These are phyloP conservation scores for Canariomyces notabilis DNA, from an alignment of 2,329 filamentous ascomycete species.

Conservation along the genomic window DNA sequence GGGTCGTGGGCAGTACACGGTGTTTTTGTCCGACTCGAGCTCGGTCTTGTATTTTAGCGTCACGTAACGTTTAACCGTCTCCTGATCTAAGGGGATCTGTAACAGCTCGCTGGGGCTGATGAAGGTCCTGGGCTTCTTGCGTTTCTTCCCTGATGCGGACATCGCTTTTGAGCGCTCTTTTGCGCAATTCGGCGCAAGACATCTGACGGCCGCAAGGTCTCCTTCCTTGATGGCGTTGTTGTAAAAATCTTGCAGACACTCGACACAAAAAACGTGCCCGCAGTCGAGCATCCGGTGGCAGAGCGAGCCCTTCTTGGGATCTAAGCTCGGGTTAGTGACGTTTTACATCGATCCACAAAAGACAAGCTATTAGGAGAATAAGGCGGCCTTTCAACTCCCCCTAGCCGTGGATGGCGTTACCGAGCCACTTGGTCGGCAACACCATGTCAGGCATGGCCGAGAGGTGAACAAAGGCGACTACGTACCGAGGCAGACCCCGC, in stretches of 20 bases:
- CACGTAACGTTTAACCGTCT: constrained; percentile 78
- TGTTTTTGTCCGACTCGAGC: constrained; percentile 85
- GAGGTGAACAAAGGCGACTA: background rate
- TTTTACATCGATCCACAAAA: background rate
- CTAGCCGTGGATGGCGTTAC: background rate
- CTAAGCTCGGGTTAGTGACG: constrained; percentile 36
- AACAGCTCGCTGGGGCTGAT: constrained; percentile 80
- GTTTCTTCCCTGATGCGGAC: constrained; percentile 35
- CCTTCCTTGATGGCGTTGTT: constrained; percentile 82
- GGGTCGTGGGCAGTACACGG: constrained; percentile 82
- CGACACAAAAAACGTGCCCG: constrained; percentile 82
- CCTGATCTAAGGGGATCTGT: constrained; percentile 65
- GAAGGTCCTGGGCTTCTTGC: constrained; percentile 59
- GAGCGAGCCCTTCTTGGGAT: constrained; percentile 79
- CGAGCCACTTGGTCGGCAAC: background rate
- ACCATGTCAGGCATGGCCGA: background rate
- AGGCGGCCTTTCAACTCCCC: no score
- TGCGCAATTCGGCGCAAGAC: constrained; percentile 73
- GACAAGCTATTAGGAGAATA: no score
- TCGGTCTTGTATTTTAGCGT: constrained; percentile 87
- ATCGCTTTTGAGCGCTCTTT: constrained; percentile 46
- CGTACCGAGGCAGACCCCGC: constrained; percentile 71
- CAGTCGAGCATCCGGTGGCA: constrained; percentile 83
- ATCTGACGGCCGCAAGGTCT: constrained; percentile 72
- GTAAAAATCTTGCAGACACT: constrained; percentile 89